phyloP scores from a whole-genome alignment of 306 rosid species.

The Sindora glabra region DNA sequence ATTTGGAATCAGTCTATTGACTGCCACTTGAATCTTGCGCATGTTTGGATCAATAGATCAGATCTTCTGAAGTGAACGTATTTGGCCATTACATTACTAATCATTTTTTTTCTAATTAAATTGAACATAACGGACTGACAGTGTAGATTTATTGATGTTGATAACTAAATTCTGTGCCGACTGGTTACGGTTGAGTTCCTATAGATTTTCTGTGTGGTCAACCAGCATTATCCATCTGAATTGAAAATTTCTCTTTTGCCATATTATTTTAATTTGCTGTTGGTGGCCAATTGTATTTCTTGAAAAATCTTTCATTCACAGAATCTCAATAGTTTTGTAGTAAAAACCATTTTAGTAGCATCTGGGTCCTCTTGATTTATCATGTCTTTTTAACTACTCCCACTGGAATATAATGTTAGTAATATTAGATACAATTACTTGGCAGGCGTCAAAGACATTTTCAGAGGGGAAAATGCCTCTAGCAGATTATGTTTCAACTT shows the following conservation, averaged over 20 bases:
- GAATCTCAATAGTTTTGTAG: constrained; percentile 7
- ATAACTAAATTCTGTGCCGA: background rate
- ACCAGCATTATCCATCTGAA: background rate
- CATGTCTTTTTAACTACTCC: background rate
- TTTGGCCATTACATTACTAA: background rate
- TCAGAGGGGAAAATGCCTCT: constrained; percentile 59
- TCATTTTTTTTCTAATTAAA: background rate
- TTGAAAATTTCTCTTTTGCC: background rate
- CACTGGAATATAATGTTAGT: background rate
- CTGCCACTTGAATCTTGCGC: background rate
- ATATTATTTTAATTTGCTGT: constrained; percentile 11
- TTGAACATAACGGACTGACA: background rate
- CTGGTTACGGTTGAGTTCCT: background rate
- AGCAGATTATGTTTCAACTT: constrained; percentile 58
- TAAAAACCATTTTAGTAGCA: background rate
- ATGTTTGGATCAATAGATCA: background rate
- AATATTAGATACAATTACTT: constrained; percentile 20
- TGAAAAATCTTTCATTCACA: constrained; percentile 4
- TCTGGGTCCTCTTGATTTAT: constrained; percentile 8
- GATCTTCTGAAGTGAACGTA: background rate
- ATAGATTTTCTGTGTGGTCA: background rate
- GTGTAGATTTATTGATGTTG: background rate
- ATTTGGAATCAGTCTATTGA: background rate
- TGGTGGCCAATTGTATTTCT: background rate
- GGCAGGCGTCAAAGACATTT: constrained; percentile 59